These are phyloP conservation scores for Sanghuangporus baumii DNA, from an alignment of 1,284 basidiomycete species.

Conservation along the genomic window DNA sequence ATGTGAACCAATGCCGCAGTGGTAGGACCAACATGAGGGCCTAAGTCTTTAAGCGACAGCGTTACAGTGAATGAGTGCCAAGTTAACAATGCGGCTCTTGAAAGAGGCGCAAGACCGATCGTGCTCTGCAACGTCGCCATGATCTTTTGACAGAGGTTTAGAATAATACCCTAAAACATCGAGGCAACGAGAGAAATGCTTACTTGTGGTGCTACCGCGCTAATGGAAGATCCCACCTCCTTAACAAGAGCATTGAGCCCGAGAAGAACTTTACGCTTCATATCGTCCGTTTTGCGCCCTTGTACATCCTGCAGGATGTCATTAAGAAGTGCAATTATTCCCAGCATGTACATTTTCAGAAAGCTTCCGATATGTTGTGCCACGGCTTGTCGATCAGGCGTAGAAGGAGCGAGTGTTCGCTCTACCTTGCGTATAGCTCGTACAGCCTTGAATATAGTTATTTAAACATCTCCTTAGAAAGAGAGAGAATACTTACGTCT, in stretches of 20 bases:
- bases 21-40: constrained; percentile 83
- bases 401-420: constrained; percentile 27
- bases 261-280: constrained; percentile 73
- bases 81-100: constrained; percentile 74
- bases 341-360: constrained; percentile 73
- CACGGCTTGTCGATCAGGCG: constrained; percentile 24
- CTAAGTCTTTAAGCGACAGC: constrained; percentile 68
- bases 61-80: constrained; percentile 81
- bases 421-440: constrained; percentile 60
- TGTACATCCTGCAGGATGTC: constrained; percentile 79
- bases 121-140: constrained; percentile 96
- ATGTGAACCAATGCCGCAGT: constrained; percentile 79
- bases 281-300: constrained; percentile 60
- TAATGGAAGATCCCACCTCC: constrained; percentile 68
- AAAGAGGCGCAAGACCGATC: constrained; percentile 66
- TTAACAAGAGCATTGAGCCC: constrained; percentile 74
- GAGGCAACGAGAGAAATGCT: constrained; percentile 19
- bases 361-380: constrained; percentile 45
- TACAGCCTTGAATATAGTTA: constrained; percentile 40
- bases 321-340: constrained; percentile 76
- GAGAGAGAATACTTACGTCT: constrained; percentile 33
- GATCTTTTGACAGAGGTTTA: constrained; percentile 47
- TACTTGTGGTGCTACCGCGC: constrained; percentile 82
- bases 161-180: not conserved
- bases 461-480: not conserved